Base-by-base conservation (phyloP, 257 asterid species). In the Plantago elongata region DNA sequence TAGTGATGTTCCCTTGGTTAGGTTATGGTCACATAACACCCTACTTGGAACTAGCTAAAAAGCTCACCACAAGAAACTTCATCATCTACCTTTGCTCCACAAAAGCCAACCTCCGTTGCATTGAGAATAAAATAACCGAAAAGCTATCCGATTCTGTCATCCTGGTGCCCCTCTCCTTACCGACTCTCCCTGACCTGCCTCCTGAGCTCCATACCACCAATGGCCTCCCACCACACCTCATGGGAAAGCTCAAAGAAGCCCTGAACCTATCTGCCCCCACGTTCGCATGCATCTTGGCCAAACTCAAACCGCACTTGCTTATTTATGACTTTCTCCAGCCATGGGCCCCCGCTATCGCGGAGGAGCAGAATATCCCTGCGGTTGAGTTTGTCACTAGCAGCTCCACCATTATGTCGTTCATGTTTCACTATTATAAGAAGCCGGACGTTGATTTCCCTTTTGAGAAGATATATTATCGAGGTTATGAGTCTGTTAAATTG, bases 1-100 rank as follows among this genome's bases (percentile, higher is more conserved):
- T 22, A n/a, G n/a, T 77, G 27, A 77, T 80, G 85, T 74, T 77
- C 69, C 85, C 85, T 11, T 80, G 83, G 82, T 45, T 81, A 66
- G 84, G 61, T 7, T 71, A 75, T 57, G 84, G 87, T 30, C 87
- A 81, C 67, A 78, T 81, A 38, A 64, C 78, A 5, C 87, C 87
- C 9, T 80, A 74, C 62, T 59, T 81, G 5, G 82, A 78, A 69
- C 29, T 81, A 10, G 79, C 84, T 63, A 78, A 75, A 57, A 78
- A 75, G 18, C 87, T 81, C 17, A 40, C 80, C 17, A 49, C 48
- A 9, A 67, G 71, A 45, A 70, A 69, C 29, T 78, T 75, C 75
- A 17, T 14, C 61, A 66, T 74, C 0, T 59, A 72, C 72, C 46
- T 81, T 15, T 78, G 80, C 51, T 76, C 87, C 0, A 81, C 87